These are phyloP conservation scores for Cyberlindnera euphorbiiphila DNA, from an alignment of 805 yeast genomes.

Conservation along the genomic window DNA sequence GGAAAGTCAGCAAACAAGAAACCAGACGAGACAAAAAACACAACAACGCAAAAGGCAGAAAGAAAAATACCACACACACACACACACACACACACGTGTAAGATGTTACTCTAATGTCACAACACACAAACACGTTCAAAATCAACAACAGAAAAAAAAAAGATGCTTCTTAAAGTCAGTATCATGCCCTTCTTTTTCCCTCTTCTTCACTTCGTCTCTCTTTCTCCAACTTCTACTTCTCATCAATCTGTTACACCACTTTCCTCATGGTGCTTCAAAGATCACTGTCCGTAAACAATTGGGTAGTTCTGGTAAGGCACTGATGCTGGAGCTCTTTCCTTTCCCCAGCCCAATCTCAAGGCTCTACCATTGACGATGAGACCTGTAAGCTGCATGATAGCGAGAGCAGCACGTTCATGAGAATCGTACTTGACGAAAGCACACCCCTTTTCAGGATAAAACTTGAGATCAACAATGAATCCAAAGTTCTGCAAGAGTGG, in stretches of 20 bases:
- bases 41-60: too few relatives aligned
- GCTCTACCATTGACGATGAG: conserved; percentile 72
- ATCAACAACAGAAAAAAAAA: conserved; percentile 3
- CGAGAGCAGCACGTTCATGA: conserved; percentile 86
- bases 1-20: too few relatives aligned
- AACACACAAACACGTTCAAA: too few relatives aligned
- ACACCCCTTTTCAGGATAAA: conserved; percentile 79
- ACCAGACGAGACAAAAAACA: too few relatives aligned
- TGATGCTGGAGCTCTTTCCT: conserved; percentile 41
- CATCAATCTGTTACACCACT: background rate
- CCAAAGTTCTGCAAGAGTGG: conserved; percentile 79
- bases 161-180: background rate
- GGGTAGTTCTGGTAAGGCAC: conserved; percentile 17
- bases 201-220: conserved; percentile 1
- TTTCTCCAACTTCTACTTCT: background rate
- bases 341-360: conserved; percentile 86
- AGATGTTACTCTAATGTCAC: too few relatives aligned
- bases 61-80: too few relatives aligned
- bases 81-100: too few relatives aligned
- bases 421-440: conserved; percentile 85
- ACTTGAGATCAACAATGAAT: conserved; percentile 73
- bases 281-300: conserved; percentile 12
- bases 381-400: conserved; percentile 75
- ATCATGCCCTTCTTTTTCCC: background rate
- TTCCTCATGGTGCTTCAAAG: background rate